Percentiles rank a stretch among this genome's conserved stretches.
These are phyloP conservation scores for Golubevia sp. DNA, from an alignment of 1,284 basidiomycete species.

Conservation along the genomic window DNA sequence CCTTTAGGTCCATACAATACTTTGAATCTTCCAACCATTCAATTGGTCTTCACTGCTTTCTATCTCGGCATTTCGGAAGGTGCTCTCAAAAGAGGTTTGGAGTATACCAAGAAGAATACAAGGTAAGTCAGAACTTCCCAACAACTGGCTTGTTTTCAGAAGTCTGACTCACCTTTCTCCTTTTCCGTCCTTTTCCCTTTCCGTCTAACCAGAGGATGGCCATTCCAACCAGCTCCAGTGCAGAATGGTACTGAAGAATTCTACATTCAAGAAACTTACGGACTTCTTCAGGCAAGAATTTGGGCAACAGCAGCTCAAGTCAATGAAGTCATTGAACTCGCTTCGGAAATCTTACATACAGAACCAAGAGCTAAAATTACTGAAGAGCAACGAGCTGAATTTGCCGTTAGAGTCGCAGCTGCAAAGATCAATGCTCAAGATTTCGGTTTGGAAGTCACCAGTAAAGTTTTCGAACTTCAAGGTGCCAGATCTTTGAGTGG, in stretches of 20 bases:
- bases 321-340: slow-evolving; percentile 34
- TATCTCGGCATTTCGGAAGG: slow-evolving; percentile 61
- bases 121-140: too few relatives aligned
- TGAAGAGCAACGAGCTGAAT: slow-evolving; percentile 48
- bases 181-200: too few relatives aligned
- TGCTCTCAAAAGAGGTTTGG: slow-evolving; percentile 40
- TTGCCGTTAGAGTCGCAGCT: slow-evolving; percentile 55
- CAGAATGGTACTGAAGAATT: slow-evolving; percentile 48
- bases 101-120: slow-evolving; percentile 55
- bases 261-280: slow-evolving; percentile 59
- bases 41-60: slow-evolving; percentile 58
- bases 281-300: slow-evolving; percentile 52
- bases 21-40: slow-evolving; percentile 58
- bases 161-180: too few relatives aligned
- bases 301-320: slow-evolving; percentile 56
- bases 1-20: slow-evolving; percentile 57
- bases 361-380: slow-evolving; percentile 32
- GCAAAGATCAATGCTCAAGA: slow-evolving; percentile 56
- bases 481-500: slow-evolving; percentile 51
- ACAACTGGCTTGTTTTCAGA: too few relatives aligned
- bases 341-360: slow-evolving; percentile 31
- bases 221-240: slow-evolving; percentile 43
- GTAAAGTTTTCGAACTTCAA: slow-evolving; percentile 53
- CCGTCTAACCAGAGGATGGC: slow-evolving; percentile 61
- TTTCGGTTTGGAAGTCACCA: slow-evolving; percentile 52